These are phyloP conservation scores for Fremontodendron californicum DNA, from an alignment of 345 rosid genomes.

Conservation along the genomic window DNA sequence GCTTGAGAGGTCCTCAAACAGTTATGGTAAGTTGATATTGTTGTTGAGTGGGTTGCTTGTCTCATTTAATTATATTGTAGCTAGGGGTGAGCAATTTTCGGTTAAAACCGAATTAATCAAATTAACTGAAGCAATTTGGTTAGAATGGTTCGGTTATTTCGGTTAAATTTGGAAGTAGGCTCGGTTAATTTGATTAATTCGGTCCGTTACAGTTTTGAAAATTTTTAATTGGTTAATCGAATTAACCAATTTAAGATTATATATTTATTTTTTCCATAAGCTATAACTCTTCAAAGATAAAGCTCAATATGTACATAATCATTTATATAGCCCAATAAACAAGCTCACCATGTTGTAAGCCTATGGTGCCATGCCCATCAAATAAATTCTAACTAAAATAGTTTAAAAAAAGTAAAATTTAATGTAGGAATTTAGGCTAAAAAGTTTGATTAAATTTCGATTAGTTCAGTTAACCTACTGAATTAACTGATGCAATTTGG, in stretches of 20 bases:
- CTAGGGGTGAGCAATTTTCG: background rate
- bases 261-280: background rate
- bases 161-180: background rate
- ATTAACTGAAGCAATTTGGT: background rate
- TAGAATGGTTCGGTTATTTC: background rate
- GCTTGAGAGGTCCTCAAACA: conserved; percentile 93
- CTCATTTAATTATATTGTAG: background rate
- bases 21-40: conserved; percentile 54
- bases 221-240: background rate
- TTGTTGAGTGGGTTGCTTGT: conserved; percentile 6
- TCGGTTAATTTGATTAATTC: background rate
- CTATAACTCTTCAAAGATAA: background rate
- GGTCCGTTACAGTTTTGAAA: background rate
- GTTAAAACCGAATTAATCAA: background rate
- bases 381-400: background rate
- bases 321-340: background rate
- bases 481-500: background rate
- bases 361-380: background rate
- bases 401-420: background rate
- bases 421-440: background rate
- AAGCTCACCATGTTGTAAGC: background rate
- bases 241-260: background rate
- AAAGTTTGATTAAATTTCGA: background rate
- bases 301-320: background rate
- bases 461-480: background rate